phyloP scores from a whole-genome alignment of 1,284 basidiomycete genomes.

The Phylloporus sp. region DNA sequence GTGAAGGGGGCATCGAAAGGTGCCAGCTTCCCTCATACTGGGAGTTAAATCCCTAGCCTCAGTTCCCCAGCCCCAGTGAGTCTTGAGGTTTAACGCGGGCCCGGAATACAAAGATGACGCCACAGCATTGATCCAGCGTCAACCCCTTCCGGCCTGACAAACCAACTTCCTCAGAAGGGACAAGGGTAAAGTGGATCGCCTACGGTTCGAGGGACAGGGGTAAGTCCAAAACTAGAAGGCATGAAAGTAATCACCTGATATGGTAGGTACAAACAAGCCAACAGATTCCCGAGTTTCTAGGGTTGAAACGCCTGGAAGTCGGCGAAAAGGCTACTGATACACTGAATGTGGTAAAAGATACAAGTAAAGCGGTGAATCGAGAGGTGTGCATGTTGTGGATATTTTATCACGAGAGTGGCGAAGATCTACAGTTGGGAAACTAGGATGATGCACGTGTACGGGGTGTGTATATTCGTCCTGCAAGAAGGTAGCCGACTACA shows the following conservation, averaged over 20 bases:
- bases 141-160: conserved; percentile 24
- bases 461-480: conserved; percentile 29
- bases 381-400: conserved; percentile 15
- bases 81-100: neutral
- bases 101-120: conserved; percentile 24
- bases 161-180: conserved; percentile 29
- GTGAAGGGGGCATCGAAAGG: conserved; percentile 16
- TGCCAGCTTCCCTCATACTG: neutral
- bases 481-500: conserved; percentile 27
- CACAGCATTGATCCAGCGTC: conserved; percentile 2
- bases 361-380: conserved; percentile 5
- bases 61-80: neutral
- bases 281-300: conserved; percentile 1
- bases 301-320: neutral
- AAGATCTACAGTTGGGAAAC: conserved; percentile 11
- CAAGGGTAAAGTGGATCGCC: conserved; percentile 23
- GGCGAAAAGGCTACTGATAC: conserved; percentile 20
- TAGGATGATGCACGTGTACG: conserved; percentile 21
- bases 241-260: conserved; percentile 36
- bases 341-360: conserved; percentile 19
- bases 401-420: conserved; percentile 2
- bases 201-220: conserved; percentile 14
- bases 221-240: conserved; percentile 26
- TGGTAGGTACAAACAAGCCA: conserved; percentile 29
- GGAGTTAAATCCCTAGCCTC: conserved; percentile 19